Evolutionary conservation across 139 green algal species (phyloP), one percentile per base, ranked within the genome.

Genomic region (Spirogloea muscicola): DNA sequence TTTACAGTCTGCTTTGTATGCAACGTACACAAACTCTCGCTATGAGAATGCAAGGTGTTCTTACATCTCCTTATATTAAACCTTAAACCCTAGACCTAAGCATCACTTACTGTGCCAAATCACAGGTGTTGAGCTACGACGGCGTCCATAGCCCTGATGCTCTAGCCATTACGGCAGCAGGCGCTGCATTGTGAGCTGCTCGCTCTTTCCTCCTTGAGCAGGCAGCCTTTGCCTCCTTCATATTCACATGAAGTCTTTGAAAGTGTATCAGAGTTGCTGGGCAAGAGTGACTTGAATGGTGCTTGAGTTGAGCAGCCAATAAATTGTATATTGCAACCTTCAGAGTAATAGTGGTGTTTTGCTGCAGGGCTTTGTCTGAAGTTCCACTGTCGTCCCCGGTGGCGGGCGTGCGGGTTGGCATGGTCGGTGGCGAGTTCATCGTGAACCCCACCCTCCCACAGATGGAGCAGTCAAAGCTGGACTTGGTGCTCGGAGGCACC

Each of bases 401-500:
- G 4, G 68, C 69, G 31, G 84, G 90, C 21, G 94, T 96, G 68
- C 87, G 94, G 1, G 90, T 98, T 60, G 93, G 86, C 0, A 55
- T 81, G 3, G 58, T 42, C 13, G 71, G 79, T 34, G 78, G 78
- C 41, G n/a, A 76, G 43, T 87, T 93, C 68, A 80, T 97, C 7
- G 68, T 97, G 16, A 97, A 97, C 80, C 94, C 90, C 0, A 92
- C 87, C 6, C 57, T 80, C 21, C 39, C 83, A 34, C 73, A 95
- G 75, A 85, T 91, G 86, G 74, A 84, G 68, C 3, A 49, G 29
- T 68, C 64, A 63, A 57, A 31, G 0, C 82, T 97, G 74, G 93
- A 98, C 82, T 76, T 98, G 55, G 63, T 97, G 44, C 77, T 97
- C 61, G 94, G 92, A 1, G 94, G 94, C 51, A 98, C 94, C 2